phyloP scores from a whole-genome alignment of 2,329 filamentous ascomycete species.

The Phaeophleospora eucalypticola region DNA sequence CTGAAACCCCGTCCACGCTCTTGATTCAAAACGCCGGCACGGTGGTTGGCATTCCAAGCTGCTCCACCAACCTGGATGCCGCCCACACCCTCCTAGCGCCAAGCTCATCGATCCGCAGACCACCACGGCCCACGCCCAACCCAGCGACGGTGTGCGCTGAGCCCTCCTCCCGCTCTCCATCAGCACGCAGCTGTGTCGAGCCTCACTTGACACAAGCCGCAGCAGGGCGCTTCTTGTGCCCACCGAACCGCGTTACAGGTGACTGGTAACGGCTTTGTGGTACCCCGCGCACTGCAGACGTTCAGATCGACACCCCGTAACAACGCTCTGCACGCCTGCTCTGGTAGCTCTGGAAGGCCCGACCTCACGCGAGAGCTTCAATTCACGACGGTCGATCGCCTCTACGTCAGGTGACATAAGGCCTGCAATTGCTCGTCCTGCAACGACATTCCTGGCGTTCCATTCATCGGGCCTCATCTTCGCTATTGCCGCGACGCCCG shows the following conservation, averaged over 20 bases:
- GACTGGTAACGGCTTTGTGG: conserved; percentile 20
- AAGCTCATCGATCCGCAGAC: conserved; percentile 21
- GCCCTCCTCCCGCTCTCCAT: too few species aligned
- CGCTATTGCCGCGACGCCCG: conserved; percentile 18
- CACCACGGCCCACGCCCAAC: too few species aligned
- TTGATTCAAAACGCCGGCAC: conserved; percentile 27
- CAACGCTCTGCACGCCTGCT: too few species aligned
- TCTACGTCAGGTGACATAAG: conserved; percentile 18
- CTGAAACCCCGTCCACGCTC: conserved; percentile 22
- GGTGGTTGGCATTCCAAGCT: conserved; percentile 26
- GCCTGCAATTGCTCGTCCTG: background rate
- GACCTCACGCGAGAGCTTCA: conserved; percentile 19
- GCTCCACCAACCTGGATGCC: conserved; percentile 30
- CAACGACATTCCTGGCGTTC: conserved; percentile 12
- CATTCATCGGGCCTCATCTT: conserved; percentile 18
- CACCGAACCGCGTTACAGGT: conserved; percentile 23
- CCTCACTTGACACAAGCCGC: conserved; percentile 22
- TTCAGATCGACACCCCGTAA: conserved; percentile 16
- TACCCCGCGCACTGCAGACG: conserved; percentile 13
- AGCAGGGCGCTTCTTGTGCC: conserved; percentile 17
- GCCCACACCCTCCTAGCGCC: conserved; percentile 23
- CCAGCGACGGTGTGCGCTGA: too few species aligned
- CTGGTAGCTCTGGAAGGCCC: conserved; percentile 20
- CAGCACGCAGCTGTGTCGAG: too few species aligned
- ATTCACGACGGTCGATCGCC: too few species aligned